These are phyloP conservation scores for Postia placenta DNA, from an alignment of 768 basidiomycete genomes.

Conservation along the genomic window DNA sequence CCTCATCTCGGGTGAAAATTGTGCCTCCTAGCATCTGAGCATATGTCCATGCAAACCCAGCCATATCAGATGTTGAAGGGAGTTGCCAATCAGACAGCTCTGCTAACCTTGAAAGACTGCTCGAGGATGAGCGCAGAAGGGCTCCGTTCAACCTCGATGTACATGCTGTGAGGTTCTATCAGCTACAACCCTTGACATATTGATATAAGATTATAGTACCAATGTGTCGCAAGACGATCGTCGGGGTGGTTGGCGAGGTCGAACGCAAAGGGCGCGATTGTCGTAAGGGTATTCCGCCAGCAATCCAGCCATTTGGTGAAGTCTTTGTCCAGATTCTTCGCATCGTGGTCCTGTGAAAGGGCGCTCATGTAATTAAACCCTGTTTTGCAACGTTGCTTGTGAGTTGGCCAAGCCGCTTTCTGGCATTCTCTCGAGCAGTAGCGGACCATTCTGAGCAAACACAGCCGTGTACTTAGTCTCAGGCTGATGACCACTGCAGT, in stretches of 20 bases:
- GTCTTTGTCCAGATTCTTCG: slow-evolving; percentile 14
- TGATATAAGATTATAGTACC: slow-evolving; percentile 6
- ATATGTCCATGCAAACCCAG: background rate
- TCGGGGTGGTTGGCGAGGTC: slow-evolving; percentile 22
- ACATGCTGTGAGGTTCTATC: slow-evolving; percentile 10
- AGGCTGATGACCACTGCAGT: background rate
- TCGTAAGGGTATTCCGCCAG: slow-evolving; percentile 18
- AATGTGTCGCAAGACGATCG: slow-evolving; percentile 22
- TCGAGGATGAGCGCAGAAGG: slow-evolving; percentile 11
- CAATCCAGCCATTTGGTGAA: slow-evolving; percentile 23
- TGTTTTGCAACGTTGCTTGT: slow-evolving; percentile 17
- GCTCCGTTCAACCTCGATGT: slow-evolving; percentile 18
- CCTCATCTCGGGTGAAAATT: slow-evolving; percentile 17
- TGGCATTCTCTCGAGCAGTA: slow-evolving; percentile 27
- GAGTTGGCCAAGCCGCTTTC: slow-evolving; percentile 23
- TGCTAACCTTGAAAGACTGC: slow-evolving; percentile 18
- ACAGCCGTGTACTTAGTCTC: background rate
- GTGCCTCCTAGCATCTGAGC: slow-evolving; percentile 20
- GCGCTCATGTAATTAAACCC: slow-evolving; percentile 8
- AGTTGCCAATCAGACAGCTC: too few relatives aligned
- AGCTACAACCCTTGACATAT: background rate
- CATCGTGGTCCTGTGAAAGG: slow-evolving; percentile 9
- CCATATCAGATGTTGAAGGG: too few relatives aligned
- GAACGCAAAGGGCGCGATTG: slow-evolving; percentile 18
- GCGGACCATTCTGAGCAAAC: slow-evolving; percentile 16